A percentile compares a stretch with the other conserved stretches of the same genome.
Evolutionary conservation across 495 filamentous ascomycete genomes (phyloP).

Genomic region (Tuber borchii): DNA sequence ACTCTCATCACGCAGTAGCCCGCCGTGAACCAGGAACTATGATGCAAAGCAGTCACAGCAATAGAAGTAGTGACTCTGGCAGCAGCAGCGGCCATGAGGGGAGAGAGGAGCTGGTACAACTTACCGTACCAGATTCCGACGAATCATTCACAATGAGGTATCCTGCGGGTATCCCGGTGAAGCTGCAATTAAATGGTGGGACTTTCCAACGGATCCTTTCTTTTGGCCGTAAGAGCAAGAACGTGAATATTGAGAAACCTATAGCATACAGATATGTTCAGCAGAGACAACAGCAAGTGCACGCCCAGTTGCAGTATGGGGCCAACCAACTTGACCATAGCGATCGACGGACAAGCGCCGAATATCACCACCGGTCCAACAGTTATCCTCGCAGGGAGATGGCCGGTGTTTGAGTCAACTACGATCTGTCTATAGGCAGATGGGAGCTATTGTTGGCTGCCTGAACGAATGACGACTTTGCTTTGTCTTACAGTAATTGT

Average conservation of each 20-base stretch:
- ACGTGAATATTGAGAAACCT: constrained; percentile 37
- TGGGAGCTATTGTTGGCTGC: background rate
- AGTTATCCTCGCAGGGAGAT: constrained; percentile 3
- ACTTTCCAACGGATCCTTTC: constrained; percentile 26
- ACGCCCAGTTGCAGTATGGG: constrained; percentile 37
- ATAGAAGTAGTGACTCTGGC: constrained; percentile 36
- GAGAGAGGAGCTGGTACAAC: constrained; percentile 32
- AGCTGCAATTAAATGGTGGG: constrained; percentile 40
- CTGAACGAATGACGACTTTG: background rate
- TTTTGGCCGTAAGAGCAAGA: constrained; percentile 25
- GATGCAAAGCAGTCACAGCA: constrained; percentile 38
- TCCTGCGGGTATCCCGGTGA: constrained; percentile 37
- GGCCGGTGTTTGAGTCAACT: background rate
- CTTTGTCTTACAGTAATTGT: background rate
- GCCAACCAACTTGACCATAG: constrained; percentile 29
- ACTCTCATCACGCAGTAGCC: constrained; percentile 28
- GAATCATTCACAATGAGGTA: constrained; percentile 41
- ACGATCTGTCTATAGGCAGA: background rate
- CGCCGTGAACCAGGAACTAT: constrained; percentile 35
- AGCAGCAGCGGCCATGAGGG: constrained; percentile 31
- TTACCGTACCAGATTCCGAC: constrained; percentile 28
- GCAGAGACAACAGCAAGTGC: constrained; percentile 40
- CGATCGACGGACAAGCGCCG: constrained; percentile 29
- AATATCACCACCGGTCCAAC: constrained; percentile 29
- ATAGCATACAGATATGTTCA: constrained; percentile 39